Conservation (phyloP, 2,329 filamentous ascomycete species). For the Xylaria sp. region DNA sequence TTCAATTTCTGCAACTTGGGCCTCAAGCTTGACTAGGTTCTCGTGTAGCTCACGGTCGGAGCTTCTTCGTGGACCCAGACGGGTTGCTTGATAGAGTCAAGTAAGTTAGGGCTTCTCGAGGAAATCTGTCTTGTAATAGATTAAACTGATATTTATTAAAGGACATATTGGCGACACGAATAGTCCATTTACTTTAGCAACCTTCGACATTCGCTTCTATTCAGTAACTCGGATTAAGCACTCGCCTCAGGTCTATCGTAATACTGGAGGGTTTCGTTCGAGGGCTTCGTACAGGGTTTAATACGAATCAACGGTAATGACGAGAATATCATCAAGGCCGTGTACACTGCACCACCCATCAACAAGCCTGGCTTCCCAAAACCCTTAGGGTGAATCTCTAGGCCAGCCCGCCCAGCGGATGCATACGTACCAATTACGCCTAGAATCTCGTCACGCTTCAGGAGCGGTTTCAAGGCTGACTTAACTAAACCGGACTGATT, state of each 20-base stretch:
- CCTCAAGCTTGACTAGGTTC: too few relatives aligned
- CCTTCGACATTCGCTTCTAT: slow-evolving; percentile 42
- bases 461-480: slow-evolving; percentile 35
- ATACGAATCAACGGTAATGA: slow-evolving; percentile 40
- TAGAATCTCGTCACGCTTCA: slow-evolving; percentile 38
- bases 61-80: slow-evolving; percentile 44
- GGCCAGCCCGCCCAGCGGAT: slow-evolving; percentile 36
- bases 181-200: slow-evolving; percentile 45
- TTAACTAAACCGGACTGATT: slow-evolving; percentile 34
- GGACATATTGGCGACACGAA: slow-evolving; percentile 21
- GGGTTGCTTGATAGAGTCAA: slow-evolving; percentile 38
- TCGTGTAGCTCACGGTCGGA: slow-evolving; percentile 30
- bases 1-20: too few relatives aligned
- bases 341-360: slow-evolving; percentile 37
- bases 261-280: slow-evolving; percentile 43
- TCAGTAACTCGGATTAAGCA: slow-evolving; percentile 43
- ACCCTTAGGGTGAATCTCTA: slow-evolving; percentile 41
- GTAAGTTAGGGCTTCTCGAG: slow-evolving; percentile 26
- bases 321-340: slow-evolving; percentile 35
- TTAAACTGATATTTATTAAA: slow-evolving; percentile 5
- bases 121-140: not conserved
- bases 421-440: slow-evolving; percentile 43
- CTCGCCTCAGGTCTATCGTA: slow-evolving; percentile 41
- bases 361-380: slow-evolving; percentile 44
- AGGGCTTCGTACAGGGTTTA: slow-evolving; percentile 41